These are phyloP conservation scores for Lactifluus hygrophoroides DNA, from an alignment of 768 basidiomycete species.

Conservation along the genomic window DNA sequence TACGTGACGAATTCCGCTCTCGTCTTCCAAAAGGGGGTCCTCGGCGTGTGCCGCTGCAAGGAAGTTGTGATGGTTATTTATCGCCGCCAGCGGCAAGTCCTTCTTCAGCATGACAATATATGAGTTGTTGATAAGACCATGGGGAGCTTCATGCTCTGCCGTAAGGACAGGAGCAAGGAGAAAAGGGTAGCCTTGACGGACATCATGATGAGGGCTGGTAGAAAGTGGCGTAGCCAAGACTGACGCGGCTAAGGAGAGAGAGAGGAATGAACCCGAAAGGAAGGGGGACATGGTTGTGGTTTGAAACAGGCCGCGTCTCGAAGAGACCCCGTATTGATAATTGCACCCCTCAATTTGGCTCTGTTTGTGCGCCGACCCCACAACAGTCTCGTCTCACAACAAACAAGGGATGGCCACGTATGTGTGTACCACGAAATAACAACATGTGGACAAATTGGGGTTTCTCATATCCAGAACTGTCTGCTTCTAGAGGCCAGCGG, in stretches of 20 bases:
- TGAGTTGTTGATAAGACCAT: constrained; percentile 77
- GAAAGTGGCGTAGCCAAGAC: constrained; percentile 39
- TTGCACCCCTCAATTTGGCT: background rate
- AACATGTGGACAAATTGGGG: too few species aligned
- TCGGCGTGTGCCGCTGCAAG: constrained; percentile 53
- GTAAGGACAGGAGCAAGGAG: constrained; percentile 47
- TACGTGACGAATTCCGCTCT: constrained; percentile 60
- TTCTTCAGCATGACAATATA: constrained; percentile 90
- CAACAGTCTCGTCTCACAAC: too few species aligned
- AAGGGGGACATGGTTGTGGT: constrained; percentile 27
- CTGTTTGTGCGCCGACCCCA: too few species aligned
- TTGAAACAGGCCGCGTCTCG: constrained; percentile 1
- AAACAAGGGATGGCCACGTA: background rate
- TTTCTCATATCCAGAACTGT: too few species aligned
- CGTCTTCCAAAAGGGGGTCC: constrained; percentile 43
- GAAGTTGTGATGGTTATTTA: constrained; percentile 74
- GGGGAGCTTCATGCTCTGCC: constrained; percentile 47
- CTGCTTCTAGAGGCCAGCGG: too few species aligned
- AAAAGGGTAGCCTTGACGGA: constrained; percentile 36
- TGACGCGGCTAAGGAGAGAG: constrained; percentile 31
- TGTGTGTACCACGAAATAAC: background rate
- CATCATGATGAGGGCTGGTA: constrained; percentile 30
- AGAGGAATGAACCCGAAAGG: constrained; percentile 23
- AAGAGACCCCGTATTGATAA: background rate
- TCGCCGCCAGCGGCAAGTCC: constrained; percentile 44